These are phyloP conservation scores for Microdochium paspali DNA, from an alignment of 2,329 filamentous ascomycete genomes.

Conservation along the genomic window DNA sequence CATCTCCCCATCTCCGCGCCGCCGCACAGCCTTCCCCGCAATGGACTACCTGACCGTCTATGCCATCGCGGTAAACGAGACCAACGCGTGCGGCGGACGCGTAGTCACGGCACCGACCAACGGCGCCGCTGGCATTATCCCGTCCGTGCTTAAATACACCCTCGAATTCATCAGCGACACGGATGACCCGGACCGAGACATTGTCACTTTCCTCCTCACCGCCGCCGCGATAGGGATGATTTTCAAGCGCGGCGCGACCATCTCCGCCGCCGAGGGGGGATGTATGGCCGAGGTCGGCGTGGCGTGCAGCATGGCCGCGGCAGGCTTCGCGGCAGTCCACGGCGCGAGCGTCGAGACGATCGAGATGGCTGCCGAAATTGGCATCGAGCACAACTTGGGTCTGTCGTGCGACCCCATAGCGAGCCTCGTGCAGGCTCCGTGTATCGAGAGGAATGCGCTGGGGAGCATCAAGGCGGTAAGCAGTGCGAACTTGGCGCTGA, in stretches of 20 bases:
- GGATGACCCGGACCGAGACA: slow-evolving; percentile 29
- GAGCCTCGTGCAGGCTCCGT: slow-evolving; percentile 39
- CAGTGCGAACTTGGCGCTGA: slow-evolving; percentile 38
- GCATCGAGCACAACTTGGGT: slow-evolving; percentile 42
- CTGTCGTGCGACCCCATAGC: slow-evolving; percentile 41
- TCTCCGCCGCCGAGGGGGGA: slow-evolving; percentile 39
- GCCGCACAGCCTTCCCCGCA: slow-evolving; percentile 36
- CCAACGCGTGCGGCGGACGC: slow-evolving; percentile 39
- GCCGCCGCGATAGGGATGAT: slow-evolving; percentile 41
- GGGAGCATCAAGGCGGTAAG: slow-evolving; percentile 41
- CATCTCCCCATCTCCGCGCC: slow-evolving; percentile 32
- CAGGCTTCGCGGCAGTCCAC: slow-evolving; percentile 41
- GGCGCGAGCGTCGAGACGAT: slow-evolving; percentile 39
- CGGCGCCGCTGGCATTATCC: slow-evolving; percentile 40
- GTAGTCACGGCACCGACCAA: slow-evolving; percentile 43
- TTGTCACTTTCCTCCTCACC: slow-evolving; percentile 37
- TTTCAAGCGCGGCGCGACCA: slow-evolving; percentile 42
- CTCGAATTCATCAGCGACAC: slow-evolving; percentile 41
- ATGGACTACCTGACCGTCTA: slow-evolving; percentile 42
- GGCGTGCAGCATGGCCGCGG: slow-evolving; percentile 41
- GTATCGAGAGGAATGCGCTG: slow-evolving; percentile 40
- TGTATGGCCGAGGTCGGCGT: slow-evolving; percentile 46
- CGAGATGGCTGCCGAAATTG: slow-evolving; percentile 41
- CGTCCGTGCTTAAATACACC: slow-evolving; percentile 39
- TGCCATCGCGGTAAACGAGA: slow-evolving; percentile 42